Conservation (phyloP, 495 filamentous ascomycete genomes). For the Sordaria brevicollis region DNA sequence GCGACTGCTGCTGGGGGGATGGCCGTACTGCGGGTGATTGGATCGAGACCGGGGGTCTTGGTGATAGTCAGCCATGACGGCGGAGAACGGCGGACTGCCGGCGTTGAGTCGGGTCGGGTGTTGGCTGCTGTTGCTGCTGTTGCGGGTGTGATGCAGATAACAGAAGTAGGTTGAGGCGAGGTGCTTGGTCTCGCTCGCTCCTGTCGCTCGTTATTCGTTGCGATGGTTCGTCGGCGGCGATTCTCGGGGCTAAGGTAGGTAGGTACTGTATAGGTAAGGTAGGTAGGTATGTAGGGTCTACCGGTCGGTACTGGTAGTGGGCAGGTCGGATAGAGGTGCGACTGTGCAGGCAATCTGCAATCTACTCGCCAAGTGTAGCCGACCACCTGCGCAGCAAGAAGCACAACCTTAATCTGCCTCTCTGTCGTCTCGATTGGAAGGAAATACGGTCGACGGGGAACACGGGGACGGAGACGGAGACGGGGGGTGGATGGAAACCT, state of each 20-base stretch:
- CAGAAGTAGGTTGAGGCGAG: background rate
- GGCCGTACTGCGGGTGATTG: slow-evolving; percentile 47
- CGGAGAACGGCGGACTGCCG: slow-evolving; percentile 7
- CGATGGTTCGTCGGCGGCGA: background rate
- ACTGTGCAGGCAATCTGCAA: background rate
- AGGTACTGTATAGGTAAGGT: background rate
- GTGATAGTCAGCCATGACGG: slow-evolving; percentile 79
- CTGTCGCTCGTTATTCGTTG: background rate
- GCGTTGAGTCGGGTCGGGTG: background rate
- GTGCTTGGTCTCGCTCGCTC: background rate
- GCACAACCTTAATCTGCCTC: background rate
- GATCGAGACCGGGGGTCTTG: slow-evolving; percentile 55
- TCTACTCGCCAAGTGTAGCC: background rate
- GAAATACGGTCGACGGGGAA: background rate
- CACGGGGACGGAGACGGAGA: background rate
- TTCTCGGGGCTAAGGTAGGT: background rate
- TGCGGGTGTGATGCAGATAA: background rate
- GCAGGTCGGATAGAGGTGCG: background rate
- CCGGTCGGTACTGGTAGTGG: background rate
- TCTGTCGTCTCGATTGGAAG: background rate
- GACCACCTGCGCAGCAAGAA: background rate
- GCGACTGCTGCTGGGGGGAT: slow-evolving; percentile 37
- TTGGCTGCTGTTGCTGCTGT: background rate
- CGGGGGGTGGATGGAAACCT: no score
- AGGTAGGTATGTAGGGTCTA: no score